Evolutionary conservation across 2,329 filamentous ascomycete genomes (phyloP), one percentile per base, ranked within the genome.

Genomic region (Coleophoma eucalyptorum): DNA sequence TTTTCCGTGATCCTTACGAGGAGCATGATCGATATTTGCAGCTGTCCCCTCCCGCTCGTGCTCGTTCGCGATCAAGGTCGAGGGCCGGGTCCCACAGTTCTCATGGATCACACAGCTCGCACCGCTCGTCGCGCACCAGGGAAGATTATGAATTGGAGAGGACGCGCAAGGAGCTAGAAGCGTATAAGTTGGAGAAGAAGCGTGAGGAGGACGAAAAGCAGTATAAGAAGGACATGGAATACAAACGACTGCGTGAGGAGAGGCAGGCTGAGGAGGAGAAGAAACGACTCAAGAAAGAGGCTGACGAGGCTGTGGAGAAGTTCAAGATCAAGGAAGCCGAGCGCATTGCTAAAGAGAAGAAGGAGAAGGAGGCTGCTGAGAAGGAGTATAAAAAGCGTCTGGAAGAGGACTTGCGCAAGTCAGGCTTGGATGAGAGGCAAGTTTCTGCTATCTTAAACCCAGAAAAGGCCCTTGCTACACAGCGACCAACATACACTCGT

Each of bases 381-480:
- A 59, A 64, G 51, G 54, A 68, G 46, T 67, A 68, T 37, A 73
- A 78, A 61, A 69, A 71, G 21, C 74, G 77, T 38, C 67, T 86
- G 43, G 77, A 80, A 59, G 78, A 83, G 55, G 76, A 83, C 46
- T 68, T 86, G 35, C 67, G 79, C 52, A 76, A 77, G 45, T 79
- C 81, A 2, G 82, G 83, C 3, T 69, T 86, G 40, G 75, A 78
- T 58, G 79, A 83, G 59, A 75, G 77, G 56, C 75, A 78, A 54
- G 84, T 86, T 56, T 69, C 73, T 40, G 79, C 80, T 18, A 79
- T 86, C 54, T 64, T 84, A 48, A 77, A 80, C 58, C 81, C 80
- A 59, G 74, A 81, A 60, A 78, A 76, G 61, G 63, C 73, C 7
- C 61, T 65, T 66, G 38, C 50, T 55, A 50, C 57, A 46, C 50